Conservation (phyloP, 2,329 filamentous ascomycete species). For the Neonectria faginata region DNA sequence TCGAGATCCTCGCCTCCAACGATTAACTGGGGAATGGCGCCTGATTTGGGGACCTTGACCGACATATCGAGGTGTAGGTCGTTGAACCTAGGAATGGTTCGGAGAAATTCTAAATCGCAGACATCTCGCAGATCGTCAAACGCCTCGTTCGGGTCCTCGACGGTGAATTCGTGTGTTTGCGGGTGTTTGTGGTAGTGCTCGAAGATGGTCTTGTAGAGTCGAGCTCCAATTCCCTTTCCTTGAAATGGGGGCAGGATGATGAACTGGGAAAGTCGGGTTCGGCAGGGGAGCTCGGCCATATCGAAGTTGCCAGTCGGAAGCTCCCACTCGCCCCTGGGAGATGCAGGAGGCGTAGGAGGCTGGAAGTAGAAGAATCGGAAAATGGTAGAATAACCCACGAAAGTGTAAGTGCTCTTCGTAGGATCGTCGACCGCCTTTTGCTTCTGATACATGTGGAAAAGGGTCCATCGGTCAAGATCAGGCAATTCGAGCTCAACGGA, state of each 20-base stretch:
- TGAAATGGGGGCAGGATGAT: slow-evolving; percentile 91
- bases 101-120: slow-evolving; percentile 76
- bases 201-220: slow-evolving; percentile 86
- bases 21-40: slow-evolving; percentile 62
- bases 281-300: slow-evolving; percentile 74
- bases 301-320: slow-evolving; percentile 59
- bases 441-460: slow-evolving; percentile 88
- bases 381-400: slow-evolving; percentile 90
- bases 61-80: slow-evolving; percentile 66
- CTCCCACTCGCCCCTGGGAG: slow-evolving; percentile 57
- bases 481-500: slow-evolving; percentile 76
- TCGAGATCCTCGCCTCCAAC: slow-evolving; percentile 69
- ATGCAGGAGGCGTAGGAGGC: slow-evolving; percentile 57
- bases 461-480: slow-evolving; percentile 85
- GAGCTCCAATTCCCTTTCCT: slow-evolving; percentile 79
- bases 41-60: slow-evolving; percentile 62
- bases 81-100: slow-evolving; percentile 68
- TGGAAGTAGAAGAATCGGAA: slow-evolving; percentile 84
- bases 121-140: slow-evolving; percentile 85
- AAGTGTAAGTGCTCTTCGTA: slow-evolving; percentile 73
- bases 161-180: slow-evolving; percentile 84
- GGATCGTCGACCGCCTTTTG: slow-evolving; percentile 56
- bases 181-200: slow-evolving; percentile 72
- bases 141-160: slow-evolving; percentile 92
- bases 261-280: slow-evolving; percentile 92